These are phyloP conservation scores for Penicillium nordicum DNA, from an alignment of 2,329 filamentous ascomycete species.

Conservation along the genomic window DNA sequence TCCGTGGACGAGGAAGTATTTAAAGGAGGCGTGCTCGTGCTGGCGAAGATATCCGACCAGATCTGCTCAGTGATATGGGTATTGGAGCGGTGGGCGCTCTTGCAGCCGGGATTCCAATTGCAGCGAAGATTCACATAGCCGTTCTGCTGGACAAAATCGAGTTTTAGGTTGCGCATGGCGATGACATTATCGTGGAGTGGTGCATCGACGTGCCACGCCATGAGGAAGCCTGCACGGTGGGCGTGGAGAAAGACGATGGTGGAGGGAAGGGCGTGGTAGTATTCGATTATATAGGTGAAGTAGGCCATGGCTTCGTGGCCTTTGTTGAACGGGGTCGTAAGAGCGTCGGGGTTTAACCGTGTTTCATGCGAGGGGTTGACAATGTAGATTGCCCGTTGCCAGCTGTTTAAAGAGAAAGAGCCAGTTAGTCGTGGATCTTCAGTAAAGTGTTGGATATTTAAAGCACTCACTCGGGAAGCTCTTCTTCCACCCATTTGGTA, in stretches of 20 bases:
- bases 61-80: slow-evolving; percentile 36
- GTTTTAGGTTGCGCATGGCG: slow-evolving; percentile 49
- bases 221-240: slow-evolving; percentile 48
- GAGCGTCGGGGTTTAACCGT: slow-evolving; percentile 17
- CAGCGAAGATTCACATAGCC: slow-evolving; percentile 63
- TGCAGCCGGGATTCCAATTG: slow-evolving; percentile 57
- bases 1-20: slow-evolving; percentile 22
- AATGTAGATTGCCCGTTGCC: slow-evolving; percentile 47
- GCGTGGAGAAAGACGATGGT: slow-evolving; percentile 56
- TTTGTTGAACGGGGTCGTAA: slow-evolving; percentile 42
- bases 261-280: slow-evolving; percentile 50
- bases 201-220: slow-evolving; percentile 58
- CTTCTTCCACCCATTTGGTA: slow-evolving; percentile 44
- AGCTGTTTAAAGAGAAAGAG: slow-evolving; percentile 27
- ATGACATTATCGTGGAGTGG: slow-evolving; percentile 55
- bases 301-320: slow-evolving; percentile 49
- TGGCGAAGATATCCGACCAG: slow-evolving; percentile 38
- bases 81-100: slow-evolving; percentile 32
- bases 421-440: neutral
- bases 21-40: slow-evolving; percentile 38
- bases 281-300: slow-evolving; percentile 46
- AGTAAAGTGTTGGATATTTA: neutral
- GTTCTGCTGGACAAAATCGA: slow-evolving; percentile 50
- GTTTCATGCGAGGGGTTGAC: slow-evolving; percentile 37
- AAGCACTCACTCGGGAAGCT: slow-evolving; percentile 44